Evolutionary conservation across 2,329 filamentous ascomycete genomes (phyloP).

Genomic region (Cercospora sojina): DNA sequence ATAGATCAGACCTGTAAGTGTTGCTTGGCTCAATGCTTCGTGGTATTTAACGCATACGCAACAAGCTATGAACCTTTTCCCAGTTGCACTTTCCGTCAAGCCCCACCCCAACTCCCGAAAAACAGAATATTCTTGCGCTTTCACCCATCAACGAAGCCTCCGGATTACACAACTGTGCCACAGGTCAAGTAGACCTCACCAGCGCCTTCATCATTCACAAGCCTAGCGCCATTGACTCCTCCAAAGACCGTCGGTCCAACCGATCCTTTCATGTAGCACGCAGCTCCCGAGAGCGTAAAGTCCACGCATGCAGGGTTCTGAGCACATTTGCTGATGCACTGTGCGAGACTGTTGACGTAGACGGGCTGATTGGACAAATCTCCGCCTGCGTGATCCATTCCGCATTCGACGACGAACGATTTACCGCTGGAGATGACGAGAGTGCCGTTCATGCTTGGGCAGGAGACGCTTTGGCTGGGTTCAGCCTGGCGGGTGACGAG

Average conservation of each 20-base stretch:
- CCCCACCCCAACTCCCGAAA: not conserved
- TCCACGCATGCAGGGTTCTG: conserved; percentile 32
- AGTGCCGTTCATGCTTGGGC: conserved; percentile 14
- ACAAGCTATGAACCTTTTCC: not conserved
- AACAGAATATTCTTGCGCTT: not conserved
- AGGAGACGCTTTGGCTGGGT: conserved; percentile 1
- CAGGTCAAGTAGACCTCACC: conserved; percentile 11
- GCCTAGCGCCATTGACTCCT: conserved; percentile 30
- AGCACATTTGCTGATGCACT: conserved; percentile 34
- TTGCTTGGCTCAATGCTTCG: not conserved
- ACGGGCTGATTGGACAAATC: conserved; percentile 26
- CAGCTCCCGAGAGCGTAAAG: conserved; percentile 32
- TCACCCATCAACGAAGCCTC: not conserved
- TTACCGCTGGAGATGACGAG: conserved; percentile 17
- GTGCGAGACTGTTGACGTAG: conserved; percentile 25
- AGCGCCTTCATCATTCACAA: conserved; percentile 19
- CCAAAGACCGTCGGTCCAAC: conserved; percentile 26
- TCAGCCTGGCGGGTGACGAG: not conserved
- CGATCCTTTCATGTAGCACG: conserved; percentile 35
- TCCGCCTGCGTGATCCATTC: conserved; percentile 32
- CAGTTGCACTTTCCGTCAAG: not conserved
- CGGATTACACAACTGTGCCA: not conserved
- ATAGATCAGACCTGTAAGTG: not conserved
- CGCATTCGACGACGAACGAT: conserved; percentile 30
- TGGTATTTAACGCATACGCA: not conserved